These are phyloP conservation scores for Wallacemonas sp. DNA, from an alignment of 208 protist species.

Conservation along the genomic window DNA sequence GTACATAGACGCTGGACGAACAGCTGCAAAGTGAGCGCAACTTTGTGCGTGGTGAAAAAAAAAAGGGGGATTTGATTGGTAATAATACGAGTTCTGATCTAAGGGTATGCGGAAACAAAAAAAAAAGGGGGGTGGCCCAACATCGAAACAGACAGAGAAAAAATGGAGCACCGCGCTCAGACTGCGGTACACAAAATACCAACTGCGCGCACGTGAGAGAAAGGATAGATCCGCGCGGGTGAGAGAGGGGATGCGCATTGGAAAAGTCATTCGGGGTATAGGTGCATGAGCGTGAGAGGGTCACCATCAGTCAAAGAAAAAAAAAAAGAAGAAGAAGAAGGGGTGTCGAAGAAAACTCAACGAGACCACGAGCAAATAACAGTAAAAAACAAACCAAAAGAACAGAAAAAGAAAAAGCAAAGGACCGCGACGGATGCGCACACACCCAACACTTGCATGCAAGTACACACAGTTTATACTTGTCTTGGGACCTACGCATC, in stretches of 20 bases:
- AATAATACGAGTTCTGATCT: not conserved
- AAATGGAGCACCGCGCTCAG: not conserved
- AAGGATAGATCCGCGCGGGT: too few species aligned
- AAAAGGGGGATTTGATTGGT: too few species aligned
- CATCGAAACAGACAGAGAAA: conserved; percentile 9
- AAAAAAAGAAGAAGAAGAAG: not conserved
- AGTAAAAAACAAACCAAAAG: not conserved
- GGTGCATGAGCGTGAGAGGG: too few species aligned
- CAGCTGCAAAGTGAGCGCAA: too few species aligned
- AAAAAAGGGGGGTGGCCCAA: conserved; percentile 8
- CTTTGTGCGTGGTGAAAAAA: too few species aligned
- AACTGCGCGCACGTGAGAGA: too few species aligned
- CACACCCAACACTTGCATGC: not conserved
- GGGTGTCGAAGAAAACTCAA: too few species aligned
- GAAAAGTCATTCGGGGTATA: too few species aligned
- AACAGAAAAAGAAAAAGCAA: conserved; percentile 6
- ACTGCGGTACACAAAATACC: too few species aligned
- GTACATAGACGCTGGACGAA: too few species aligned
- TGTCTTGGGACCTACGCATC: too few species aligned
- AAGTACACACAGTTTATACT: conserved; percentile 2
- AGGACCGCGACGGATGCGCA: not conserved
- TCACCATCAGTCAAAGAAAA: not conserved
- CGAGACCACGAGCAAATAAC: not conserved
- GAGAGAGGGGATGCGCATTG: too few species aligned
- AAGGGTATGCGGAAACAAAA: conserved; percentile 16